A percentile compares a stretch with the other conserved stretches of the same genome.
These are phyloP conservation scores for Mikania micrantha DNA, from an alignment of 129 eudicot species.

Conservation along the genomic window DNA sequence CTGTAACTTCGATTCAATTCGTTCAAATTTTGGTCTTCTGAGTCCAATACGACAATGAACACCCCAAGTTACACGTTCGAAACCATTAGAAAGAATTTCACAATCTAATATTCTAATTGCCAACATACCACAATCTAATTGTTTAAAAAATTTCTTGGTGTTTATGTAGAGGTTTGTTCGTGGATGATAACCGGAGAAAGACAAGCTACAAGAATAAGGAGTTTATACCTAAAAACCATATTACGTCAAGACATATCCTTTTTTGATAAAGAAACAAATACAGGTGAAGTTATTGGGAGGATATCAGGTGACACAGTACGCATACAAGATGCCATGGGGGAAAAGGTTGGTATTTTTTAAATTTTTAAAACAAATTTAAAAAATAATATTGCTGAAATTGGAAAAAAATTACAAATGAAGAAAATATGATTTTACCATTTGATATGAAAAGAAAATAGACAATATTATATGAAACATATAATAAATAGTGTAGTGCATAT, in stretches of 20 bases:
- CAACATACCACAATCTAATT: background rate
- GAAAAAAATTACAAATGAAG: too few species aligned
- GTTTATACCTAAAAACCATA: constrained; percentile 58
- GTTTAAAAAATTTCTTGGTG: background rate
- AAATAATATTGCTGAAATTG: too few species aligned
- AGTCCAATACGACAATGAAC: too few species aligned
- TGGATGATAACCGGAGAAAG: constrained; percentile 95
- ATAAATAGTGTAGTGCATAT: too few species aligned
- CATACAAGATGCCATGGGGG: constrained; percentile 90
- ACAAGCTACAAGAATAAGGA: constrained; percentile 74
- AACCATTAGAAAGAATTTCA: background rate
- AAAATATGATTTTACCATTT: too few species aligned
- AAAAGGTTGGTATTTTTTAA: constrained; percentile 37
- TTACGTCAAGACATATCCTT: constrained; percentile 70
- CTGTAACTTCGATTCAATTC: too few species aligned
- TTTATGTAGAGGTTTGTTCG: constrained; percentile 59
- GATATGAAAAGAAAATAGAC: too few species aligned
- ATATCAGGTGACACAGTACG: constrained; percentile 86
- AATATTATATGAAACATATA: too few species aligned
- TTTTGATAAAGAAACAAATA: constrained; percentile 70
- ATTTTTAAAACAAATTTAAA: too few species aligned
- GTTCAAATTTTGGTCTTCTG: too few species aligned
- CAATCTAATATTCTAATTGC: background rate
- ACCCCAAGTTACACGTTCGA: too few species aligned
- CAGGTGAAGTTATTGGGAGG: constrained; percentile 78